These are phyloP conservation scores for Epichloe sylvatica DNA, from an alignment of 2,329 filamentous ascomycete genomes.

Conservation along the genomic window DNA sequence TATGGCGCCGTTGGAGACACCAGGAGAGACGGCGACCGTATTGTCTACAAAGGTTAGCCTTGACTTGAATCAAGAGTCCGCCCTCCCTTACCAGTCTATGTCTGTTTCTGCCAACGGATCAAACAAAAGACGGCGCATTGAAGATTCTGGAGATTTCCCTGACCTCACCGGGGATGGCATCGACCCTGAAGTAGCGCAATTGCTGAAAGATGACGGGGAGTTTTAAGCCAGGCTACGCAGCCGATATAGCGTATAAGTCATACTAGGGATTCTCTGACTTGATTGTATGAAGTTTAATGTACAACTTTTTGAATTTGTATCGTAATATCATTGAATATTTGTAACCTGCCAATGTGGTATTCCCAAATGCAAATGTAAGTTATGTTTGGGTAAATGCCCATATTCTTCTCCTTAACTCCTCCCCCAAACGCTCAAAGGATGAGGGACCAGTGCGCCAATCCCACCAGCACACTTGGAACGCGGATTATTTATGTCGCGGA, in stretches of 20 bases:
- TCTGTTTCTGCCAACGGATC: slow-evolving; percentile 36
- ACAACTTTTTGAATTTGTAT: neutral
- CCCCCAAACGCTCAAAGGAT: too few species aligned
- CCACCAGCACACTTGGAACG: too few species aligned
- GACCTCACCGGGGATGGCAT: slow-evolving; percentile 43
- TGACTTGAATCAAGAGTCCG: slow-evolving; percentile 26
- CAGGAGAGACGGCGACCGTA: slow-evolving; percentile 7
- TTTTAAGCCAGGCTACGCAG: slow-evolving; percentile 6
- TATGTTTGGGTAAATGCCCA: too few species aligned
- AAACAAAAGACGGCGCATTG: slow-evolving; percentile 43
- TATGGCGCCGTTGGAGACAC: slow-evolving; percentile 7
- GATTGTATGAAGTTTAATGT: too few species aligned
- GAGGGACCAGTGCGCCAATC: too few species aligned
- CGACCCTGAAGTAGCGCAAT: slow-evolving; percentile 42
- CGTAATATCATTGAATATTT: neutral
- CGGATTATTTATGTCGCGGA: too few species aligned
- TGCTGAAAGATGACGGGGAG: slow-evolving; percentile 30
- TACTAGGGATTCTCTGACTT: too few species aligned
- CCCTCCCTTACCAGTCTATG: slow-evolving; percentile 34
- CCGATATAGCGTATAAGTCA: neutral
- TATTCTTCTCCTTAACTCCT: too few species aligned
- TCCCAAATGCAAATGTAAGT: too few species aligned
- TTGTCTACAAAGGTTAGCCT: slow-evolving; percentile 17
- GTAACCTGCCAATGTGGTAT: too few species aligned
- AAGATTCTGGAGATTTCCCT: slow-evolving; percentile 36